Evolutionary conservation across 129 eudicot species (phyloP).

Genomic region (Dittrichia graveolens): DNA sequence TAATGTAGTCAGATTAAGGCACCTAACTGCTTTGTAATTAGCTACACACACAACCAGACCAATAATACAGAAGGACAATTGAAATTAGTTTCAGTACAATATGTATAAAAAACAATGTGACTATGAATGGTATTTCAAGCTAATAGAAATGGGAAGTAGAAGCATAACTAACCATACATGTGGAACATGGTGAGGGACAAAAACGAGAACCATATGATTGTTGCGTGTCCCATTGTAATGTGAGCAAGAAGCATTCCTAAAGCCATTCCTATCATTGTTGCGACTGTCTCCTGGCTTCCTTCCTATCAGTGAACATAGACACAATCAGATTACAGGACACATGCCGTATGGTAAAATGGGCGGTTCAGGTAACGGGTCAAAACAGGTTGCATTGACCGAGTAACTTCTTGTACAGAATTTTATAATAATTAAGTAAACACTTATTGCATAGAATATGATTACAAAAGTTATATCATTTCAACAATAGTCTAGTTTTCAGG

Average conservation of each 20-base stretch:
- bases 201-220: constrained; percentile 87
- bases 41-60: constrained; percentile 59
- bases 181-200: constrained; percentile 88
- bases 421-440: not conserved
- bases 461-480: not conserved
- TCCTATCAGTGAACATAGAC: constrained; percentile 48
- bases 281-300: constrained; percentile 99
- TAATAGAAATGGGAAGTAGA: constrained; percentile 12
- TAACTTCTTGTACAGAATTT: not conserved
- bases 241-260: constrained; percentile 96
- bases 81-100: constrained; percentile 15
- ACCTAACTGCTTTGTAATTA: constrained; percentile 89
- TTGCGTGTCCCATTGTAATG: constrained; percentile 69
- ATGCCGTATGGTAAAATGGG: not conserved
- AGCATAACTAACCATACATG: constrained; percentile 91
- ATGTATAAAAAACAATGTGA: constrained; percentile 3
- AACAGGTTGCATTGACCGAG: not conserved
- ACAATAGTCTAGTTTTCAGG: not conserved
- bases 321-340: not conserved
- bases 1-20: constrained; percentile 73
- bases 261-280: constrained; percentile 99
- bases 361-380: not conserved
- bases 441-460: not conserved
- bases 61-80: constrained; percentile 2
- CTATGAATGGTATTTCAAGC: not conserved